Evolutionary conservation across 2,329 filamentous ascomycete genomes (phyloP), one percentile per base, ranked within the genome.

Genomic region (Arthroderma uncinatum): DNA sequence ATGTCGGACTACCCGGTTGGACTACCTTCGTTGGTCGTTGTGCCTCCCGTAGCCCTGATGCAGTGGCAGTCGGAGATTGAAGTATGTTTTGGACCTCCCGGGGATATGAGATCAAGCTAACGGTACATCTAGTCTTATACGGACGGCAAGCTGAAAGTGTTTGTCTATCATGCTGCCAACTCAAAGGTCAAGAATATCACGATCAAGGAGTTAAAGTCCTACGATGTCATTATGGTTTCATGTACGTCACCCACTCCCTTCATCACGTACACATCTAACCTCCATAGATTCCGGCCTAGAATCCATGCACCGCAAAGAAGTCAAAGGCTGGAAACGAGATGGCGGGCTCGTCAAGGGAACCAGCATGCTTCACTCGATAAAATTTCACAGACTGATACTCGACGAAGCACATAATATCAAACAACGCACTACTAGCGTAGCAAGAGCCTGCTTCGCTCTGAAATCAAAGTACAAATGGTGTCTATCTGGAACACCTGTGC

Each of bases 381-480:
- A 86, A 23, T 98, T 92, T 63, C 92, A 97, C 68, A 86, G 93
- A 28, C 79, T 95, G 59, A 93, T 98, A 56, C 82, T 98, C 2
- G 93, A 98, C 64, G 93, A 98, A 71, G 90, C 90, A 4, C 90
- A 98, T 71, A 92, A 86, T 70, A 97, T 98, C 79, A 98, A 74
- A 64, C 68, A 72, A 66, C 84, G 92, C 60, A 89, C 85, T 21
- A 95, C 91, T 7, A 89, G 91, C 74, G 93, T 93, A 10, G 93
- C 93, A 21, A 95, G 89, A 71, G 92, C 93, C 40, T 97, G 92
- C 70, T 97, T 97, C 68, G 90, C 91, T 0, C 77, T 98, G 42
- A 85, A 90, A 59, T 87, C 87, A 16, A 83, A 81, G 16, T 95
- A 93, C 73, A 94, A 94, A 65, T 97, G 93, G 89, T 98, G 93